Evolutionary conservation across 768 basidiomycete genomes (phyloP), one percentile per base, ranked within the genome.

Genomic region (Agaricus subrufescens): DNA sequence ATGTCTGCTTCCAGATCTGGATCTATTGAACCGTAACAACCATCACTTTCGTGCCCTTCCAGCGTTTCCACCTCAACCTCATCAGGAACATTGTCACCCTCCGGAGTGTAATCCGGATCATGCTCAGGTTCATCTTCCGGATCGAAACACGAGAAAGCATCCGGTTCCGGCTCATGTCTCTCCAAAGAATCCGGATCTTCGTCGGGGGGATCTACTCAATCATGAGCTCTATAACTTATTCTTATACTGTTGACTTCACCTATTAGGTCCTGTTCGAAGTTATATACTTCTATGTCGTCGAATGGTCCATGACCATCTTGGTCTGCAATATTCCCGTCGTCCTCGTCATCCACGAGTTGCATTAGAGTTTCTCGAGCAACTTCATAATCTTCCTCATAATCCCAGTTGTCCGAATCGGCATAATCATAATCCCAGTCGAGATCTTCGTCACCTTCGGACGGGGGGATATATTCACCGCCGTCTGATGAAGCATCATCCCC

Each of bases 381-480:
- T 4, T 54, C 59, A 26, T 31, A 37, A 15, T 57, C 55, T 23
- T 62, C 61, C 23, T 60, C 66, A 63, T 61, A 64, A 37, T 60
- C 49, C 40, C 42, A 46, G 29, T 42, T 27, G 11, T 46, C 50
- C 3, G 29, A 15, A 47, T 52, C 56, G 11, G 42, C 38, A 30
- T 38, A 44, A 8, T 52, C 50, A n/a, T 78, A 77, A 11, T 82
- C 79, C 10, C 60, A 68, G 38, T 82, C 79, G 19, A 79, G 77
- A 11, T 82, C 79, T 15, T 81, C 81, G 56, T 84, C 82, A 39
- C 76, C 72, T 53, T 75, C 71, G 4, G 77, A 75, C 3, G 75
- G 74, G 4, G 84, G 85, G 23, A 86, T 65, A 61, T 86, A 87
- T 67, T 87, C 86, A 10, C 79, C 83, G 15, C 79, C 86, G 64